A percentile compares a stretch with the other conserved stretches of the same genome.
These are phyloP conservation scores for Cynara cardunculus DNA, from an alignment of 129 eudicot genomes.

Conservation along the genomic window DNA sequence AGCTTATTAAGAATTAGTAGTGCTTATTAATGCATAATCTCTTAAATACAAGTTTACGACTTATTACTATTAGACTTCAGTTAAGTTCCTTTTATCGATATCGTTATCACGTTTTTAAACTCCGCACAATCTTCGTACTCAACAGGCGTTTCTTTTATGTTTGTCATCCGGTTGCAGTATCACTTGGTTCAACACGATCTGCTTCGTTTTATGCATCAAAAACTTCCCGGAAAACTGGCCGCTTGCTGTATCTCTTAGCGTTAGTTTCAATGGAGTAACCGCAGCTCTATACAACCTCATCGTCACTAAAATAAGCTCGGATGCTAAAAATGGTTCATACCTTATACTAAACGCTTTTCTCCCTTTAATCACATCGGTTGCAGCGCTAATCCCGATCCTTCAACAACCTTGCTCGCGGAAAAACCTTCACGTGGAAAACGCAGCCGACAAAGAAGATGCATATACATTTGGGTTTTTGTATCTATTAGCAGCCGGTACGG, in stretches of 20 bases:
- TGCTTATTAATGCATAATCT: no score
- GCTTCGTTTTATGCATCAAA: constrained; percentile 60
- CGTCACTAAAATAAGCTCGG: constrained; percentile 36
- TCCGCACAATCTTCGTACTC: not conserved
- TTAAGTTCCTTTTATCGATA: not conserved
- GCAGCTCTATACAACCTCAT: constrained; percentile 65
- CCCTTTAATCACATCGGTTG: constrained; percentile 46
- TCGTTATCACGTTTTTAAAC: not conserved
- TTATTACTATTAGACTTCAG: not conserved
- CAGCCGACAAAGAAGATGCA: constrained; percentile 22
- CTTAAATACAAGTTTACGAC: no score
- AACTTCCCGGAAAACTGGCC: constrained; percentile 52
- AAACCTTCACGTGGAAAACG: constrained; percentile 18
- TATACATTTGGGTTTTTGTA: constrained; percentile 31
- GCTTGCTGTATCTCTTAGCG: constrained; percentile 54
- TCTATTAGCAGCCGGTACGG: constrained; percentile 41
- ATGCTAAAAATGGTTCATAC: constrained; percentile 27
- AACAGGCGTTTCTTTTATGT: constrained; percentile 53
- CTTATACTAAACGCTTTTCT: constrained; percentile 58
- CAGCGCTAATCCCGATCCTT: constrained; percentile 39
- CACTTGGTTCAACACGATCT: constrained; percentile 75
- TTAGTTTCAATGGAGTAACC: constrained; percentile 74
- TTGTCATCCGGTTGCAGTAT: constrained; percentile 69
- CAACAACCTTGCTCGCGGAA: constrained; percentile 20
- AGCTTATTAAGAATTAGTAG: no score